Evolutionary conservation across 495 filamentous ascomycete genomes (phyloP).

Genomic region (Cladorrhinum samala): DNA sequence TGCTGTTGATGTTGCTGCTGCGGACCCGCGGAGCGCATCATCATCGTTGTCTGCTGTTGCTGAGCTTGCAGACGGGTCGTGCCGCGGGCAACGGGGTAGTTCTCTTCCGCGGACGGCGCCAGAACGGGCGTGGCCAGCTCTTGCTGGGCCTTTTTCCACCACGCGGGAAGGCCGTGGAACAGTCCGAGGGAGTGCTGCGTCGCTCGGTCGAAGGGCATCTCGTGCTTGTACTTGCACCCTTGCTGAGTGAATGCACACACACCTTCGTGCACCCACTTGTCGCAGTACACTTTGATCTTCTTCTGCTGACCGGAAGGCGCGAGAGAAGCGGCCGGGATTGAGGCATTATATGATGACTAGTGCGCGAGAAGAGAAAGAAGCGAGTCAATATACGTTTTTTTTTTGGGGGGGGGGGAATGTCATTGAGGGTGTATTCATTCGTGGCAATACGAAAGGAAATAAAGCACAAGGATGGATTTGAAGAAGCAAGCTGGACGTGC

Average conservation of each 20-base stretch:
- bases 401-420: not conserved
- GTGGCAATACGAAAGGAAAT: no score
- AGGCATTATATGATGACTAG: not conserved
- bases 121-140: slow-evolving; percentile 21
- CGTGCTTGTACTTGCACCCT: slow-evolving; percentile 81
- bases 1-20: not conserved
- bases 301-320: slow-evolving; percentile 18
- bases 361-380: not conserved
- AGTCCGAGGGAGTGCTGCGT: slow-evolving; percentile 60
- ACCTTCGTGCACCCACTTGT: slow-evolving; percentile 78
- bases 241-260: slow-evolving; percentile 79
- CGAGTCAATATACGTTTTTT: not conserved
- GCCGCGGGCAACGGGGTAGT: not conserved
- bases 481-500: no score
- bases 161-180: slow-evolving; percentile 45
- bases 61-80: not conserved
- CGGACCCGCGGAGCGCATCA: not conserved
- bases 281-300: slow-evolving; percentile 68
- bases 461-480: no score
- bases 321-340: not conserved
- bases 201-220: slow-evolving; percentile 62
- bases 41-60: not conserved
- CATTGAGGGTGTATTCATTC: not conserved
- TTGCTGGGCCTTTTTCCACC: slow-evolving; percentile 47
- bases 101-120: not conserved